phyloP scores from a whole-genome alignment of 73 alveolate species.

The Tetrahymena elliotti region DNA sequence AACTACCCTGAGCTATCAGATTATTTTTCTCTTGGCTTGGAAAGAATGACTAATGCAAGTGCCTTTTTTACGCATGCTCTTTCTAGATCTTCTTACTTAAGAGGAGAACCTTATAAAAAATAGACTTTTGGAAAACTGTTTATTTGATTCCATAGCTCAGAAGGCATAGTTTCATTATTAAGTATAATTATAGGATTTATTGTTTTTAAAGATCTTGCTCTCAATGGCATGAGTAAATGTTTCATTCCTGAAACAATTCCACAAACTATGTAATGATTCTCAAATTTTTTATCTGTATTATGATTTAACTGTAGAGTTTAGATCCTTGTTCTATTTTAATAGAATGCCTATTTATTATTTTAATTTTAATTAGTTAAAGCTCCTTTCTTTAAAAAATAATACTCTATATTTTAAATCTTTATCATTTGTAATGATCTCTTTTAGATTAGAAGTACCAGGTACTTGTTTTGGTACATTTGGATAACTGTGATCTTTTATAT shows the following conservation, averaged over 20 bases:
- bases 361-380: not conserved
- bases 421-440: not conserved
- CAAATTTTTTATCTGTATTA: conserved; percentile 64
- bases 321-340: conserved; percentile 10
- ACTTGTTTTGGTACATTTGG: conserved; percentile 14
- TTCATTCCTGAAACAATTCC: conserved; percentile 85
- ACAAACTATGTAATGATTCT: conserved; percentile 86
- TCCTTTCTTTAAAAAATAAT: not conserved
- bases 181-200: conserved; percentile 80
- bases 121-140: conserved; percentile 87
- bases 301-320: conserved; percentile 4
- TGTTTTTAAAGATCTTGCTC: conserved; percentile 74
- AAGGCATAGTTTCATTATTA: conserved; percentile 77
- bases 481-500: not conserved
- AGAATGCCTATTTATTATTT: not conserved
- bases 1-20: conserved; percentile 17
- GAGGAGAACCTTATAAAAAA: conserved; percentile 82
- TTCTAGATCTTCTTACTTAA: conserved; percentile 80
- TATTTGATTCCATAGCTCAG: conserved; percentile 87
- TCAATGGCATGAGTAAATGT: conserved; percentile 81
- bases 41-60: conserved; percentile 77
- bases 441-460: not conserved
- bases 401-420: not conserved
- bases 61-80: conserved; percentile 89
- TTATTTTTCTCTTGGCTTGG: conserved; percentile 66